Conservation (phyloP, 352 stramenopile genomes). For the Phytopythium ostracodes region DNA sequence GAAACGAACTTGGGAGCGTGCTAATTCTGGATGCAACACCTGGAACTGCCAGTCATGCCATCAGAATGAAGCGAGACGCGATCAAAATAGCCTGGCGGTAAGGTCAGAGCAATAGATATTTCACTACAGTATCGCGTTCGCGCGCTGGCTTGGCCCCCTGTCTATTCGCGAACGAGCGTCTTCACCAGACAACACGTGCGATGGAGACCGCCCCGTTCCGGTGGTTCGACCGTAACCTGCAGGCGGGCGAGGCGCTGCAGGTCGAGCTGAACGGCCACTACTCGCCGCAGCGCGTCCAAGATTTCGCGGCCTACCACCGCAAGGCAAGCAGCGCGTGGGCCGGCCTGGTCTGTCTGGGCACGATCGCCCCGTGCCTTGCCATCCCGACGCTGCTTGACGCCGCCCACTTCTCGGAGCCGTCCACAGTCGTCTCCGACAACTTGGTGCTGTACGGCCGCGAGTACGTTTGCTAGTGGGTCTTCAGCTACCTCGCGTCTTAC, state of each 20-base stretch:
- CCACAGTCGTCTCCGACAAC: slow-evolving; percentile 9
- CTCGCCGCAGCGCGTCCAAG: slow-evolving; percentile 9
- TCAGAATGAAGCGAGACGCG: too few relatives aligned
- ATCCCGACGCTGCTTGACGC: slow-evolving; percentile 15
- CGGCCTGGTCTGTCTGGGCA: slow-evolving; percentile 1
- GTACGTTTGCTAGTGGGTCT: slow-evolving; percentile 12
- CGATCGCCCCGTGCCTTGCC: slow-evolving; percentile 12
- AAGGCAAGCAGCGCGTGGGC: slow-evolving; percentile 7
- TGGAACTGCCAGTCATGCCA: too few relatives aligned
- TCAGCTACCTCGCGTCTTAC: slow-evolving; percentile 12
- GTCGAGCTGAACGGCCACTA: slow-evolving; percentile 19
- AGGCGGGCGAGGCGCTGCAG: slow-evolving; percentile 4
- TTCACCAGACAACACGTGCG: not conserved
- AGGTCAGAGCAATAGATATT: too few relatives aligned
- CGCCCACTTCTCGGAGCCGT: slow-evolving; percentile 6
- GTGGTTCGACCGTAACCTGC: not conserved
- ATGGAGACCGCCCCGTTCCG: too few relatives aligned
- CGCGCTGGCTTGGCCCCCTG: too few relatives aligned
- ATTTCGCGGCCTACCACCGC: slow-evolving; percentile 11
- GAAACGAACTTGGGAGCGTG: too few relatives aligned
- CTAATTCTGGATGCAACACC: too few relatives aligned
- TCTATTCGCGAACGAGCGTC: not conserved
- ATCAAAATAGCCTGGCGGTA: too few relatives aligned
- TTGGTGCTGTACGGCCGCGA: slow-evolving; percentile 15
- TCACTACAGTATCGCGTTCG: too few relatives aligned